Conservation (phyloP, 2,329 filamentous ascomycete species). For the Xylariaceae sp. region DNA sequence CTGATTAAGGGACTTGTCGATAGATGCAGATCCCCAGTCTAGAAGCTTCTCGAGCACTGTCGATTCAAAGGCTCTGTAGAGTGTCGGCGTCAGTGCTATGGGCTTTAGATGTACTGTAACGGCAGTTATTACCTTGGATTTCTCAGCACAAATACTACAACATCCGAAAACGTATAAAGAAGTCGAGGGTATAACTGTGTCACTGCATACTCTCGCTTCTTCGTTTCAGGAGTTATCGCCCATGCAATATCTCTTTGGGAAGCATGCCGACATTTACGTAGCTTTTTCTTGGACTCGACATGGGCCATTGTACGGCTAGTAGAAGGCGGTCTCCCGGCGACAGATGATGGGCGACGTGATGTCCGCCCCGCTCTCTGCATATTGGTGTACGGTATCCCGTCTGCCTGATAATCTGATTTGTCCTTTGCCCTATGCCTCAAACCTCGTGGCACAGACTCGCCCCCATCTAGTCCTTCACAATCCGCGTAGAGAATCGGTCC, state of each 20-base stretch:
- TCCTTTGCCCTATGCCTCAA: constrained; percentile 28
- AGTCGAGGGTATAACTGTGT: constrained; percentile 49
- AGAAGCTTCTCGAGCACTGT: constrained; percentile 49
- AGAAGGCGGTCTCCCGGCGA: no score
- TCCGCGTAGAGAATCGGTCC: constrained; percentile 55
- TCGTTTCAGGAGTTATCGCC: constrained; percentile 41
- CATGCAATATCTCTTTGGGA: constrained; percentile 36
- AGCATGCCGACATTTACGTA: constrained; percentile 18
- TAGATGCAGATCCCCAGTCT: constrained; percentile 54
- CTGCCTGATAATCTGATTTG: neutral
- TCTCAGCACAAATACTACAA: constrained; percentile 50
- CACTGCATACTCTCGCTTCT: constrained; percentile 46
- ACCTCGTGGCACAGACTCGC: constrained; percentile 45
- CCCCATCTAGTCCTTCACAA: constrained; percentile 57
- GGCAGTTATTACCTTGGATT: constrained; percentile 40
- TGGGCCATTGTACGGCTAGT: no score
- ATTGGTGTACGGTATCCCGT: no score
- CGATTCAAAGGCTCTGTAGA: constrained; percentile 42
- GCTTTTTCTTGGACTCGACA: no score
- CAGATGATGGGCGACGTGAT: no score
- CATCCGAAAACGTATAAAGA: constrained; percentile 52
- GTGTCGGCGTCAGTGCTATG: no score
- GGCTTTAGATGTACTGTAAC: no score
- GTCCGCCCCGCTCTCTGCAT: no score
- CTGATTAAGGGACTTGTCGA: constrained; percentile 60